Base-by-base conservation (phyloP, 2,329 filamentous ascomycete species). In the Cordyceps militaris region DNA sequence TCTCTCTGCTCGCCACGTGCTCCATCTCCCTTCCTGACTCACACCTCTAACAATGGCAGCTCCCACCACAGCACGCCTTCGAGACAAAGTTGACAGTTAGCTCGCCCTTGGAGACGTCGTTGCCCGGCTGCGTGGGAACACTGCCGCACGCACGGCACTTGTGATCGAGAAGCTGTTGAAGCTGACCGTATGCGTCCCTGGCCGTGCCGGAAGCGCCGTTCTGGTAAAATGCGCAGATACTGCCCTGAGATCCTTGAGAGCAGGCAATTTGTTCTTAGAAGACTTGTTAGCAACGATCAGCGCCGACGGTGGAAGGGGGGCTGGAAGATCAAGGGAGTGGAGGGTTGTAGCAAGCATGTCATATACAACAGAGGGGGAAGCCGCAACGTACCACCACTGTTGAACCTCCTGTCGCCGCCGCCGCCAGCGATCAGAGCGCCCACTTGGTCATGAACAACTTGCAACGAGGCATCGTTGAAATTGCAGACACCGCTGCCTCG, bases 71-170 rank as follows among this genome's bases (percentile, higher is more conserved):
- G 44, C 53, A 53, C 10, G 53, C 28, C 2, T 53, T 57, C 5
- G 53, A 51, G 2, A 59, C 56, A 9, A 23, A 57, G 43, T 61
- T 57, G 26, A 61, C 43, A 2, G 57, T 57, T 2, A 61, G 53
- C 49, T 61, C 24, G 36, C 53, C 59, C 23, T 57, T 47, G n/a
- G 34, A 52, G 24, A 61, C 57, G 46, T 61, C 53, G 21, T 61
- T 61, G 14, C 57, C 53, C 19, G 21, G 46, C 43, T 52, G 24
- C 5, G 57, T 57, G 19, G 57, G 61, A 1, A 59, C 26, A 28
- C 53, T 56, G 30, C 61, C 57, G 26, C 61, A 61, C 9, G 23
- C 54, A 3, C 36, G 16, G 43, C 61, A 61, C 6, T 43, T 47
- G 43, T 56, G 57, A 14, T 61, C 24, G 7, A 58, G 23, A 24